phyloP scores from a whole-genome alignment of 495 filamentous ascomycete genomes.

The Penicillium silybi region DNA sequence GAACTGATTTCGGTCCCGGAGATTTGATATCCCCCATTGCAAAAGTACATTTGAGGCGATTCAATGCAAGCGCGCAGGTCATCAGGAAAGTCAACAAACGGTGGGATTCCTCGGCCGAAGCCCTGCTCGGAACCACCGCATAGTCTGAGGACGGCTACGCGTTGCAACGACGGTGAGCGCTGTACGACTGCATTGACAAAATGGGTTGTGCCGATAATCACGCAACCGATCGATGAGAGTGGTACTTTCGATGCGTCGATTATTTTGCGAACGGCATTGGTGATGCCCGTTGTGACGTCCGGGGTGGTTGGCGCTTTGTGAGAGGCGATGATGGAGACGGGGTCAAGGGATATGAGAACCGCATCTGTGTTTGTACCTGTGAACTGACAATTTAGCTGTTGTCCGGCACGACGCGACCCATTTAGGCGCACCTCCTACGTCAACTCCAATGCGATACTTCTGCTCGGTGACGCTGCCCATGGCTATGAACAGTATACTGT shows the following conservation, averaged over 20 bases:
- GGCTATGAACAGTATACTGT: not conserved
- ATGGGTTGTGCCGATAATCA: not conserved
- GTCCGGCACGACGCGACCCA: not conserved
- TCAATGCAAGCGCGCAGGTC: not conserved
- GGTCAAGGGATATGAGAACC: conserved; percentile 50
- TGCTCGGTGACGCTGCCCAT: not conserved
- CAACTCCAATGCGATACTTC: not conserved
- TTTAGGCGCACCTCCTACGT: not conserved
- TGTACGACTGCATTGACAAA: conserved; percentile 55
- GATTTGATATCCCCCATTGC: not conserved
- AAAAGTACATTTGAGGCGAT: not conserved
- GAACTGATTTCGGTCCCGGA: not conserved
- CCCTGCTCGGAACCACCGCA: conserved; percentile 44
- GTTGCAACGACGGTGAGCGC: conserved; percentile 43
- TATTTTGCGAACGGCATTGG: conserved; percentile 44
- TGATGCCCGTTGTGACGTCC: conserved; percentile 54
- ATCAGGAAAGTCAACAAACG: conserved; percentile 41
- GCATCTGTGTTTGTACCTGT: conserved; percentile 61
- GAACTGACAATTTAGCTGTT: not conserved
- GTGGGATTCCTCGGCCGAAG: conserved; percentile 46
- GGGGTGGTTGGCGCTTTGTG: conserved; percentile 57
- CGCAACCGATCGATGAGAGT: not conserved
- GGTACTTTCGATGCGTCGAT: conserved; percentile 28
- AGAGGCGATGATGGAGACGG: conserved; percentile 45
- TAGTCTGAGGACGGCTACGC: conserved; percentile 51